Conservation (phyloP, 345 rosid species). For the Mercurialis annua region DNA sequence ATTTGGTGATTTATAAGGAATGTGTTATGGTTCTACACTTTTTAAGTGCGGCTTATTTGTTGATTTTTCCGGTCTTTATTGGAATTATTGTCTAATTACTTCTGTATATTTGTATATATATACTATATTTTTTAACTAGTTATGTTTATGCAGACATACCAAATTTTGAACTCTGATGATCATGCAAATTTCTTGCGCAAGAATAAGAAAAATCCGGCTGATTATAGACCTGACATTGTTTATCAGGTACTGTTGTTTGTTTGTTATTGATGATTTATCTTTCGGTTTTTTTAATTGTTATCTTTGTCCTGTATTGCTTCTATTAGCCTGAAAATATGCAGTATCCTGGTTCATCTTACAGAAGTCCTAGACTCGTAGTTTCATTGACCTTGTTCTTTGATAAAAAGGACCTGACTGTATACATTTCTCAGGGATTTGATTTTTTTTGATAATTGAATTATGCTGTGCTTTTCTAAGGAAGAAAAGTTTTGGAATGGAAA, state of each 20-base stretch:
- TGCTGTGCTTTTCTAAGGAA: background rate
- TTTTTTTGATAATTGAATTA: background rate
- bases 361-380: too few species aligned
- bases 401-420: background rate
- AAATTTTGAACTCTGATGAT: slow-evolving; percentile 84
- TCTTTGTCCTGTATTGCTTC: background rate
- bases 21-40: slow-evolving; percentile 1
- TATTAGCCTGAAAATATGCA: background rate
- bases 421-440: background rate
- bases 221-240: slow-evolving; percentile 79
- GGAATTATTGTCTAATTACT: background rate
- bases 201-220: slow-evolving; percentile 69
- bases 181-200: slow-evolving; percentile 73
- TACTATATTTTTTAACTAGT: slow-evolving; percentile 4
- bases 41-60: too few species aligned
- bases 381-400: background rate
- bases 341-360: background rate
- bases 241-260: slow-evolving; percentile 54
- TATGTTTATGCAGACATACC: slow-evolving; percentile 53
- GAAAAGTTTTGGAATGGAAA: background rate
- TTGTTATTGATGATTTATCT: background rate
- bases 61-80: too few species aligned
- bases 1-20: too few species aligned
- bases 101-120: background rate
- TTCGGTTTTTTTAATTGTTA: background rate